Conservation (phyloP, 805 yeast genomes). For the Saccharomycopsis olivae region DNA sequence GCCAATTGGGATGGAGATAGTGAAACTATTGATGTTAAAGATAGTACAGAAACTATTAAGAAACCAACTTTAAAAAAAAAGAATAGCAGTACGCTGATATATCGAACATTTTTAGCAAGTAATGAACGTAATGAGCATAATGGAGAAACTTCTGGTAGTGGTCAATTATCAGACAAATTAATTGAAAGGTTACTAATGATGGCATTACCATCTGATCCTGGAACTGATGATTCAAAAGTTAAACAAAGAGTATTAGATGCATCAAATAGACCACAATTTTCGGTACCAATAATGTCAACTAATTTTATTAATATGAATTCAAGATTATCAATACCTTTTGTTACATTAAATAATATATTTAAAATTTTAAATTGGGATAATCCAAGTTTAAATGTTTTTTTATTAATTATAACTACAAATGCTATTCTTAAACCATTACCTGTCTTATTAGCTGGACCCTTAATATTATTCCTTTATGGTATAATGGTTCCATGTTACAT, state of each 20-base stretch:
- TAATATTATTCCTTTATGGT: slow-evolving; percentile 39
- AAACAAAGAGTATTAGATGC: slow-evolving; percentile 50
- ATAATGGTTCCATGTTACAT: slow-evolving; percentile 61
- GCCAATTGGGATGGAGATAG: too few species aligned
- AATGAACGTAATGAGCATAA: too few species aligned
- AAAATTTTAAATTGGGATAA: slow-evolving; percentile 53
- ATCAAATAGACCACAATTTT: slow-evolving; percentile 54
- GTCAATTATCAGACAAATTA: slow-evolving; percentile 51
- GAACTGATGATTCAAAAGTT: slow-evolving; percentile 31
- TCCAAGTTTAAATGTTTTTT: slow-evolving; percentile 50
- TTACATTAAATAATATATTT: slow-evolving; percentile 44
- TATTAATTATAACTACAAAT: slow-evolving; percentile 40
- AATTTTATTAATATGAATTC: slow-evolving; percentile 56
- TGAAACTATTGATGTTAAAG: too few species aligned
- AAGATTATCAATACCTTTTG: slow-evolving; percentile 52
- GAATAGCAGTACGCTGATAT: not conserved
- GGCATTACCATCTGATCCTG: slow-evolving; percentile 58
- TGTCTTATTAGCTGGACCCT: slow-evolving; percentile 41
- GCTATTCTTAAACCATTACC: slow-evolving; percentile 50
- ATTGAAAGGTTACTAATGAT: slow-evolving; percentile 61
- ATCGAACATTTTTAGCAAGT: not conserved
- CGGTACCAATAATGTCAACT: slow-evolving; percentile 58
- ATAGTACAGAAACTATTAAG: not conserved
- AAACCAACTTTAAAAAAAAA: not conserved
- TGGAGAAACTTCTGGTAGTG: slow-evolving; percentile 18